Conservation (phyloP, 352 stramenopile species). For the Halophytophthora batemanensis region DNA sequence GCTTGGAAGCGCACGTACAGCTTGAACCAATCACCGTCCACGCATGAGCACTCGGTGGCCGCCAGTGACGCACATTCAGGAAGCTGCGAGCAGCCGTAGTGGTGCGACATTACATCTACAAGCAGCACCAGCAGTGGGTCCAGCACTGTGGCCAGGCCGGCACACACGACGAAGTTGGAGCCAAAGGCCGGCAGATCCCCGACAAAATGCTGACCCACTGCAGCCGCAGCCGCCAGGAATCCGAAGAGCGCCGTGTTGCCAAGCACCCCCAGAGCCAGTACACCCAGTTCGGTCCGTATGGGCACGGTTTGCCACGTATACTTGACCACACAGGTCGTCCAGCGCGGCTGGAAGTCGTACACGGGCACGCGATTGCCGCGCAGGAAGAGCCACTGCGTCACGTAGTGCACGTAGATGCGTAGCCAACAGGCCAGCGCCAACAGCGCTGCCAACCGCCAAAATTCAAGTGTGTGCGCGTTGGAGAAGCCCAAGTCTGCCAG, state of each 20-base stretch:
- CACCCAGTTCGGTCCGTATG: constrained; percentile 59
- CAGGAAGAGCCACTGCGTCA: constrained; percentile 86
- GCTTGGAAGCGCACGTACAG: constrained; percentile 76
- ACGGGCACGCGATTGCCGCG: constrained; percentile 61
- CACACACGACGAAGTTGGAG: constrained; percentile 76
- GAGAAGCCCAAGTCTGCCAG: constrained; percentile 61
- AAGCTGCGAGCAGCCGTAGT: constrained; percentile 68
- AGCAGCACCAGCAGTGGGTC: constrained; percentile 82
- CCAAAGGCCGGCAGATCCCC: constrained; percentile 69
- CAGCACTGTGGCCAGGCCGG: constrained; percentile 69
- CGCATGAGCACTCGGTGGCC: constrained; percentile 47
- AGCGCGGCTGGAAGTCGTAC: constrained; percentile 70
- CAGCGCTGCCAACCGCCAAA: constrained; percentile 67
- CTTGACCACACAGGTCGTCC: constrained; percentile 77
- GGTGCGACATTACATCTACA: constrained; percentile 70
- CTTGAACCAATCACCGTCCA: constrained; percentile 88
- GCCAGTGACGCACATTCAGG: constrained; percentile 43
- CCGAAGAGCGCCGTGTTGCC: constrained; percentile 54
- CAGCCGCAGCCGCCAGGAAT: constrained; percentile 38
- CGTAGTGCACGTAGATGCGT: constrained; percentile 86
- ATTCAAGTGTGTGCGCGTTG: constrained; percentile 64
- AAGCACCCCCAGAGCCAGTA: constrained; percentile 58
- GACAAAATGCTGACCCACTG: constrained; percentile 38
- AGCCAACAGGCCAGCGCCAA: constrained; percentile 79
- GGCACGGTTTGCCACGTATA: constrained; percentile 75